Percentiles rank a stretch among this genome's conserved stretches.
These are phyloP conservation scores for Amanita rubescens DNA, from an alignment of 768 basidiomycete genomes.

Conservation along the genomic window DNA sequence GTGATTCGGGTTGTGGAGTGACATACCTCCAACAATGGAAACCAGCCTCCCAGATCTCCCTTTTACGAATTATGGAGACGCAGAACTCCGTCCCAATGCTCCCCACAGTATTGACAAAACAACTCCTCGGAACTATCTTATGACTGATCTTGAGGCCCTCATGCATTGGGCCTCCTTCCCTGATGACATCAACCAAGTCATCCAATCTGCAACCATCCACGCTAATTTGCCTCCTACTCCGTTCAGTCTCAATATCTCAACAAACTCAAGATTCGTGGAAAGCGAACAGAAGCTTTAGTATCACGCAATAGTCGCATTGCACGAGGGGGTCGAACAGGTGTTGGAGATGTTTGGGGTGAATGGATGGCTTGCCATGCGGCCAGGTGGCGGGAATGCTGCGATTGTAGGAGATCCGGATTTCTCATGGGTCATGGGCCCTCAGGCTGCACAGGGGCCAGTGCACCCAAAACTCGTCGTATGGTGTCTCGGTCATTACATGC, in stretches of 20 bases:
- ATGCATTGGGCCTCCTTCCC: conserved; percentile 10
- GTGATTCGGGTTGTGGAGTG: too few species aligned
- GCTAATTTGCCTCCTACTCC: conserved; percentile 9
- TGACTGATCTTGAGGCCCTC: conserved; percentile 7
- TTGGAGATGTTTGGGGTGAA: conserved; percentile 10
- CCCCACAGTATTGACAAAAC: conserved; percentile 5
- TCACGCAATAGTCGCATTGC: conserved; percentile 8
- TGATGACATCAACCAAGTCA: conserved; percentile 7
- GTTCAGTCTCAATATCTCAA: neutral
- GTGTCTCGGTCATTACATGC: neutral
- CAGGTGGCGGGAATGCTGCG: conserved; percentile 7
- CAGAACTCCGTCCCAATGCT: conserved; percentile 4
- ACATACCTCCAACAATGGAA: conserved; percentile 1
- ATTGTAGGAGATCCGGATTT: conserved; percentile 10
- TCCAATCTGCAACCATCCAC: conserved; percentile 9
- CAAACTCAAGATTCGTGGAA: neutral
- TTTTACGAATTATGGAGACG: conserved; percentile 9
- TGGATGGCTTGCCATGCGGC: conserved; percentile 11
- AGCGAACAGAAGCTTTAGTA: conserved; percentile 2
- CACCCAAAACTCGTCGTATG: conserved; percentile 13
- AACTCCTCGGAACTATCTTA: conserved; percentile 6
- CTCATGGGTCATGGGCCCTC: conserved; percentile 9
- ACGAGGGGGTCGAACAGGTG: conserved; percentile 6
- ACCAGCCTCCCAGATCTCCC: conserved; percentile 1
- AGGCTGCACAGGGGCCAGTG: neutral